Percentiles rank a stretch among this genome's conserved stretches.
These are phyloP conservation scores for Taiozyma sp. DNA, from an alignment of 1,139 yeast species.

Conservation along the genomic window DNA sequence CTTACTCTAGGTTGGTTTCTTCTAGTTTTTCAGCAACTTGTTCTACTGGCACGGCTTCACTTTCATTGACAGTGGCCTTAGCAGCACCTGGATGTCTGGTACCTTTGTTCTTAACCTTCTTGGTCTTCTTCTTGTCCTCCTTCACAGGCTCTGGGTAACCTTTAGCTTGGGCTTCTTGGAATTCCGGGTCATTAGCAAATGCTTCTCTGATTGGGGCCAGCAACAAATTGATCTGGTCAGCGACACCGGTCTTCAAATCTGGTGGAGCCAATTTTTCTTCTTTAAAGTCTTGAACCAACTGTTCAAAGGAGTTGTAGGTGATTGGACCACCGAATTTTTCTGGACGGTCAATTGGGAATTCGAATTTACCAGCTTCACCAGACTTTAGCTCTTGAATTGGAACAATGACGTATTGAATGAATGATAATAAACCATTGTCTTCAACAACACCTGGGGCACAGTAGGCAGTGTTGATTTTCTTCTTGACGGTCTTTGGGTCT, in stretches of 20 bases:
- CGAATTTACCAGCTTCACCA: constrained; percentile 45
- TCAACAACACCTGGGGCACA: constrained; percentile 94
- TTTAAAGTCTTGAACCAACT: constrained; percentile 67
- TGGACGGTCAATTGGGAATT: constrained; percentile 80
- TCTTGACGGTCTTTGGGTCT: constrained; percentile 80
- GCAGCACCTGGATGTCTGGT: constrained; percentile 69
- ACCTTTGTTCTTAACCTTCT: constrained; percentile 82
- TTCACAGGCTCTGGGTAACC: constrained; percentile 82
- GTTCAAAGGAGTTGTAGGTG: constrained; percentile 62
- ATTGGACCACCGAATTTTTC: constrained; percentile 96
- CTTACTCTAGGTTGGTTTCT: not conserved
- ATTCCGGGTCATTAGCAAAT: constrained; percentile 57
- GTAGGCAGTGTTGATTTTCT: constrained; percentile 89
- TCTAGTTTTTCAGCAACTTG: constrained; percentile 28
- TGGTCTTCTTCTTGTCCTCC: constrained; percentile 60
- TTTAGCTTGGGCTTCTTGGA: constrained; percentile 64
- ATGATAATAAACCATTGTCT: constrained; percentile 86
- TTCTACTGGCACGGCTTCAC: constrained; percentile 19
- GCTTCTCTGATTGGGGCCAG: constrained; percentile 83
- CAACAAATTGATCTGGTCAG: constrained; percentile 74
- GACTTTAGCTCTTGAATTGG: constrained; percentile 79
- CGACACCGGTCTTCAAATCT: constrained; percentile 89
- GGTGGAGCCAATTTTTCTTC: constrained; percentile 80
- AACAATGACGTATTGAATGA: constrained; percentile 75
- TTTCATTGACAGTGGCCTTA: constrained; percentile 16